These are phyloP conservation scores for Anisodus tanguticus DNA, from an alignment of 257 asterid genomes.

Conservation along the genomic window DNA sequence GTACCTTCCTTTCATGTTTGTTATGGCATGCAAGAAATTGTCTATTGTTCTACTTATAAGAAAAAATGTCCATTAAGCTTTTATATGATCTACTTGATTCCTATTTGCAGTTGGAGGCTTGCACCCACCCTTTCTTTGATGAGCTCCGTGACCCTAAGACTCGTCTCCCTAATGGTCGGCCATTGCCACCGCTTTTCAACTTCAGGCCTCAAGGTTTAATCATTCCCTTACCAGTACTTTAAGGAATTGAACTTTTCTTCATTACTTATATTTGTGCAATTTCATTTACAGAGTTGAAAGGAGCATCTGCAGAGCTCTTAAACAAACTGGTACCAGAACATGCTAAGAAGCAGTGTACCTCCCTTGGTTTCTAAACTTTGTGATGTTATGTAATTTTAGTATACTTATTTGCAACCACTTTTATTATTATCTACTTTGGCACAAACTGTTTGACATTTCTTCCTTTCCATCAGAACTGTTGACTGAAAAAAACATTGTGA, in stretches of 20 bases:
- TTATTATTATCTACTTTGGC: slow-evolving; percentile 11
- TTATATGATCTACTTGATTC: background rate
- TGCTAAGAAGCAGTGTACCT: slow-evolving; percentile 74
- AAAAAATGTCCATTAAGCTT: background rate
- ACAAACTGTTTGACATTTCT: background rate
- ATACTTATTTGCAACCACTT: slow-evolving; percentile 15
- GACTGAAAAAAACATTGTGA: background rate
- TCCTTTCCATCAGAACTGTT: background rate
- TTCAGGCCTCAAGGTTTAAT: slow-evolving; percentile 59
- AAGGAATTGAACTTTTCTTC: slow-evolving; percentile 7
- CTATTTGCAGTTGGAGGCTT: slow-evolving; percentile 62
- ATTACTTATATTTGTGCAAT: slow-evolving; percentile 20
- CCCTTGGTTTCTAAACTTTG: slow-evolving; percentile 49
- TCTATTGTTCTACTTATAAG: background rate
- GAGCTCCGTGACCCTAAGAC: slow-evolving; percentile 72
- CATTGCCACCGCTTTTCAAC: slow-evolving; percentile 74
- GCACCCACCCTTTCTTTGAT: slow-evolving; percentile 69
- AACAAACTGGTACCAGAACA: slow-evolving; percentile 77
- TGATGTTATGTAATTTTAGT: slow-evolving; percentile 16
- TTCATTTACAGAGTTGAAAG: slow-evolving; percentile 58
- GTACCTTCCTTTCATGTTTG: slow-evolving; percentile 22
- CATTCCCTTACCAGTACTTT: slow-evolving; percentile 10
- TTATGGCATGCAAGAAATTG: slow-evolving; percentile 6
- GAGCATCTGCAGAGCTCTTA: slow-evolving; percentile 60
- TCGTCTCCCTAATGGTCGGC: slow-evolving; percentile 70